Base-by-base conservation (phyloP, 23 red algal species). In the Gracilaria domingensis region DNA sequence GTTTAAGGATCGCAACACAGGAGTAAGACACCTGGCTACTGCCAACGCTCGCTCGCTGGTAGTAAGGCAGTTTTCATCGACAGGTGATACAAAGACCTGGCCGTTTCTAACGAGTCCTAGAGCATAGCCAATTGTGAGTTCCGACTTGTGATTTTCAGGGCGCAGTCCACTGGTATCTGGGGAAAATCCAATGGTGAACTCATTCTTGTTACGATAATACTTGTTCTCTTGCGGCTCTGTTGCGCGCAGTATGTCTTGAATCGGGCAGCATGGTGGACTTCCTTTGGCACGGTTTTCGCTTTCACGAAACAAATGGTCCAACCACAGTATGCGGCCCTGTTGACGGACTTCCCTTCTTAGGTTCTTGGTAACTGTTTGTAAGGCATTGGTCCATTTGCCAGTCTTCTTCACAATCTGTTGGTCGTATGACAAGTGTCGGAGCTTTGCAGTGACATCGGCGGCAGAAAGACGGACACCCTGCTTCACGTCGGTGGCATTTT, bases 191-290 rank as follows among this genome's bases (percentile, higher is more conserved):
- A 97, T 79, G n/a, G 95, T 97, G 35, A 97, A 97, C 54, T 97
- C 95, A 69, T 97, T 97, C 90, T 97, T 97, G 44, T 97, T 97
- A 11, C 95, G 83, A 80, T 97, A 97, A 87, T 87, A 93, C 37
- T 66, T 66, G 35, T 90, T 50, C 21, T 73, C 86, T 67, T 64
- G 66, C 0, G 48, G 18, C 18, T 71, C 28, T 8, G 61, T 76
- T 56, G 69, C 85, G 17, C 89, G 69, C 21, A 89, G 25, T 47
- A 83, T 60, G 3, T 72, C 59, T 20, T 58, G 40, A 72, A 82
- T 53, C 8, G 79, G 54, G 49, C 85, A 88, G 34, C 90, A 85
- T 8, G 36, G 29, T 28, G 87, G 77, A 84, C 33, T 59, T 30
- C 89, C 79, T 24, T 85, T 73, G n/a, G 30, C 42, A 32, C 64